phyloP scores from a whole-genome alignment of 1,284 basidiomycete genomes.

The Chondrostereum purpureum region DNA sequence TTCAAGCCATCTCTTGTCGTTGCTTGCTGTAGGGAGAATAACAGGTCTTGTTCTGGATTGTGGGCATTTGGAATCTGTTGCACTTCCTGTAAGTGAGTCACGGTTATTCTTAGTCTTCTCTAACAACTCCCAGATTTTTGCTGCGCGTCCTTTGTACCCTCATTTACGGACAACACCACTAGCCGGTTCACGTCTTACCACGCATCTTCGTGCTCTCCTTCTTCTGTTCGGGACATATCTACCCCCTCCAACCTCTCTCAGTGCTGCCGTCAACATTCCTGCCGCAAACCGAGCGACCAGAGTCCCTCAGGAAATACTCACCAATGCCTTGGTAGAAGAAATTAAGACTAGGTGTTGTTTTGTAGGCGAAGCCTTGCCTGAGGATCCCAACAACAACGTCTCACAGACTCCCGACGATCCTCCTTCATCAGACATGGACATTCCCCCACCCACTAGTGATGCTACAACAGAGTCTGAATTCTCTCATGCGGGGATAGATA shows the following conservation, averaged over 20 bases:
- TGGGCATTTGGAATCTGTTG: conserved; percentile 85
- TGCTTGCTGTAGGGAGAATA: conserved; percentile 82
- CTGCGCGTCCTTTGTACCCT: conserved; percentile 79
- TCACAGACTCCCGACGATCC: conserved; percentile 39
- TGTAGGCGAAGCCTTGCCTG: conserved; percentile 50
- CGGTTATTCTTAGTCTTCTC: background rate
- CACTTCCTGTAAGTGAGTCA: conserved; percentile 73
- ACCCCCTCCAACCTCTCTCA: conserved; percentile 68
- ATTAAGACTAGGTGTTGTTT: conserved; percentile 81
- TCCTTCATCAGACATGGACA: conserved; percentile 39
- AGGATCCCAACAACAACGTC: conserved; percentile 29
- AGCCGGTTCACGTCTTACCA: conserved; percentile 70
- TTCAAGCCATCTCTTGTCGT: conserved; percentile 76
- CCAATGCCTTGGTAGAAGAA: conserved; percentile 71
- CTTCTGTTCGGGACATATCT: conserved; percentile 77
- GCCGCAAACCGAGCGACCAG: conserved; percentile 54
- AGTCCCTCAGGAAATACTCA: conserved; percentile 70
- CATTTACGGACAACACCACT: conserved; percentile 77
- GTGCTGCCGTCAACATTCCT: conserved; percentile 53
- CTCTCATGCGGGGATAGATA: conserved; percentile 44
- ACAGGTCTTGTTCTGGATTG: conserved; percentile 91
- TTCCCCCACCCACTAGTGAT: conserved; percentile 45
- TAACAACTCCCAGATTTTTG: conserved; percentile 62
- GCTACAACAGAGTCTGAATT: conserved; percentile 62
- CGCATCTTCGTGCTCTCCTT: conserved; percentile 72